Conservation (phyloP, 495 filamentous ascomycete species). For the Alectoria sarmentosa region DNA sequence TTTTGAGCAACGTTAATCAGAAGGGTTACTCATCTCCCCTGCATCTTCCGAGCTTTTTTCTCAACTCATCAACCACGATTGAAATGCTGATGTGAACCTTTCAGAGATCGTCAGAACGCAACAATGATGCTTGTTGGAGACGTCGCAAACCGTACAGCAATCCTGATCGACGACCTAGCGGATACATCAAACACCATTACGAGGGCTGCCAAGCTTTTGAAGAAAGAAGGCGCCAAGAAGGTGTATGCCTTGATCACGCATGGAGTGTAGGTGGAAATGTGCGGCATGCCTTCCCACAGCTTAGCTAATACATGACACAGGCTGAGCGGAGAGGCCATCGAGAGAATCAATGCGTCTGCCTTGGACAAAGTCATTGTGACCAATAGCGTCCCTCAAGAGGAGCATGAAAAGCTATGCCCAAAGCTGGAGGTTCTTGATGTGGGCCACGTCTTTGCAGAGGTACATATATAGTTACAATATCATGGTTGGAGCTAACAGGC, state of each 20-base stretch:
- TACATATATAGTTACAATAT: slow-evolving; percentile 29
- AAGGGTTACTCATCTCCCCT: background rate
- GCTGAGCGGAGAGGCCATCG: slow-evolving; percentile 87
- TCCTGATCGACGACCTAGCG: slow-evolving; percentile 89
- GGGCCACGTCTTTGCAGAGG: slow-evolving; percentile 88
- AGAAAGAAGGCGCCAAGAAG: slow-evolving; percentile 81
- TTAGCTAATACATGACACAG: background rate
- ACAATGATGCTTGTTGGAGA: slow-evolving; percentile 98
- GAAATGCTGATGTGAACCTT: background rate
- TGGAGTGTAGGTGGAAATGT: slow-evolving; percentile 48
- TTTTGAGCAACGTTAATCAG: background rate
- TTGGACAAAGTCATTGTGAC: slow-evolving; percentile 90
- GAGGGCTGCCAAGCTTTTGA: slow-evolving; percentile 89
- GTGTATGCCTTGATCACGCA: slow-evolving; percentile 93
- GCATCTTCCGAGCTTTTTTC: background rate
- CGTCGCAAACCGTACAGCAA: slow-evolving; percentile 70
- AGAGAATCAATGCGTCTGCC: slow-evolving; percentile 82
- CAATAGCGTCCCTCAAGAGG: slow-evolving; percentile 87
- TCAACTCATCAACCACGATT: background rate
- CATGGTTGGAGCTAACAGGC: slow-evolving; percentile 12
- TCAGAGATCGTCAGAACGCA: slow-evolving; percentile 77
- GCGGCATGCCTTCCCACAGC: background rate
- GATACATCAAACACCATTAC: slow-evolving; percentile 98
- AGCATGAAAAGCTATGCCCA: slow-evolving; percentile 62
- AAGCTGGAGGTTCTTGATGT: slow-evolving; percentile 93